Percentiles rank a stretch among this genome's conserved stretches.
Conservation (phyloP, 495 filamentous ascomycete genomes). For the Xylaria castorea region DNA sequence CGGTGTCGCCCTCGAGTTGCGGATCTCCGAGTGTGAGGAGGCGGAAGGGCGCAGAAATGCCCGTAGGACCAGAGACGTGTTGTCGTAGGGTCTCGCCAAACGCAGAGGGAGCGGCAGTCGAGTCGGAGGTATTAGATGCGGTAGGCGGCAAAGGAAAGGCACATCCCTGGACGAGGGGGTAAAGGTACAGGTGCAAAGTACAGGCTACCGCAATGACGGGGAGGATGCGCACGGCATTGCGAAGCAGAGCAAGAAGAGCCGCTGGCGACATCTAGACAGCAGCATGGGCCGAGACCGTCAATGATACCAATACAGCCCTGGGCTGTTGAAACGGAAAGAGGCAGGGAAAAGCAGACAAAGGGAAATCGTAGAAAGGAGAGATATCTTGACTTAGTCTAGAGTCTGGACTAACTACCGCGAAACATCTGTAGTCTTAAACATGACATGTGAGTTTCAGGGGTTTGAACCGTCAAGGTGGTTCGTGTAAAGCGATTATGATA, state of each 20-base stretch:
- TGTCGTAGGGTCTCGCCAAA: constrained; percentile 41
- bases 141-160: constrained; percentile 70
- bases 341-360: constrained; percentile 18
- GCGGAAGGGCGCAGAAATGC: constrained; percentile 72
- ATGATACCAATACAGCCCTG: constrained; percentile 23
- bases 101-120: constrained; percentile 24
- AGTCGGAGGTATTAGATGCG: constrained; percentile 25
- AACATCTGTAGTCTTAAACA: background rate
- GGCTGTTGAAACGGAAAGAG: background rate
- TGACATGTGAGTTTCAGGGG: constrained; percentile 10
- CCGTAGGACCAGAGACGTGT: constrained; percentile 37
- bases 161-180: constrained; percentile 82
- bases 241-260: constrained; percentile 63
- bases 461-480: too few species aligned
- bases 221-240: constrained; percentile 68
- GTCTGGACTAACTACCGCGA: too few species aligned
- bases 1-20: constrained; percentile 92
- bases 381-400: too few species aligned
- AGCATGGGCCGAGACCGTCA: constrained; percentile 44
- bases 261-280: constrained; percentile 59
- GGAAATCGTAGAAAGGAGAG: constrained; percentile 21
- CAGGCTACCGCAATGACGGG: constrained; percentile 71
- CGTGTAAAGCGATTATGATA: background rate
- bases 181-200: constrained; percentile 85
- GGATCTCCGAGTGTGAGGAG: constrained; percentile 92